Base-by-base conservation (phyloP, 306 rosid genomes). In the Medicago ruthenica region DNA sequence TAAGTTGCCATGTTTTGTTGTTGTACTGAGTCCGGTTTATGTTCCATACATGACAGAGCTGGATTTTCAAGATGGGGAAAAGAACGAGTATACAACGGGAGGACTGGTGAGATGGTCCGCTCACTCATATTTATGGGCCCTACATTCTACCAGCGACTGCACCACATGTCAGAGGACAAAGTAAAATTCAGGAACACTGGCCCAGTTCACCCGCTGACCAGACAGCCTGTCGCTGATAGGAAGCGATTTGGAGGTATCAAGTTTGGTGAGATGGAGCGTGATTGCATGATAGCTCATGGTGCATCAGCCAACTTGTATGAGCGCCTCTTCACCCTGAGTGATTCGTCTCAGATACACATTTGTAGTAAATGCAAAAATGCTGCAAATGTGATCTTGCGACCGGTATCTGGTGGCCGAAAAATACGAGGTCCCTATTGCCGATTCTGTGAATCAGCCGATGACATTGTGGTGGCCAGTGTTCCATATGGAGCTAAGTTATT, bases 201-300 rank as follows among this genome's bases (percentile, higher is more conserved):
- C 24, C 99, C 99, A 0, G 98, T 96, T 64, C 99, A 96, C 76
- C 99, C 99, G 13, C 83, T 92, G 44, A 96, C 99, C 48, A 85
- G 98, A 42, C 99, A 96, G 73, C 99, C 98, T 0, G 99, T 96
- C 41, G 97, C 98, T 1, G 98, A 96, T 67, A 72, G 98, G 70
- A 96, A 96, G 77, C 91, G 99, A 17, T 96, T 92, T 68, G 99
- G 99, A 54, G 99, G 99, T 39, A 86, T 96, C 71, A 96, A 96
- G 78, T 96, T 96, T 12, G 99, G 99, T 34, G 99, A 96, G 79
- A 96, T 96, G 99, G 99, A 96, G 83, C 92, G 99, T 4, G 99
- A 96, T 80, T 96, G 99, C 78, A 85, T 96, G 12, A 85, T 96
- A 6, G 99, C 98, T 13, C 99, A 96, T 4, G 99, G 99, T 41